Evolutionary conservation across 495 filamentous ascomycete species (phyloP).

Genomic region (Lasiosphaeria miniovina): DNA sequence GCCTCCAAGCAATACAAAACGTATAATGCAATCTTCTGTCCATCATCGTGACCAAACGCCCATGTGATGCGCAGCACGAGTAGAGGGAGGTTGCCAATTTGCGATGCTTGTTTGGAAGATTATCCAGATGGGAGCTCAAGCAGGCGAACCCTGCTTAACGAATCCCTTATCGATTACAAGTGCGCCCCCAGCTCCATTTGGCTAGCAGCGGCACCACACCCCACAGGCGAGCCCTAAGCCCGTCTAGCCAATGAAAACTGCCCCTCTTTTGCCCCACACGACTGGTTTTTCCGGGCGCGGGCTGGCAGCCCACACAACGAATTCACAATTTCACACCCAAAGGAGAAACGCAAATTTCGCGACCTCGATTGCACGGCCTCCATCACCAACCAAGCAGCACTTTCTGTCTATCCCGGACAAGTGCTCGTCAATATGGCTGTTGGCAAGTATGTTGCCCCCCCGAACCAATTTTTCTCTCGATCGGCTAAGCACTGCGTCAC

Average conservation of each 20-base stretch:
- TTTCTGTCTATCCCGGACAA: slow-evolving; percentile 26
- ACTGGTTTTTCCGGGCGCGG: slow-evolving; percentile 30
- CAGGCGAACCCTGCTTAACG: too few relatives aligned
- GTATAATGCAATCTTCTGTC: too few relatives aligned
- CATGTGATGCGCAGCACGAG: too few relatives aligned
- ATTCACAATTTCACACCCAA: slow-evolving; percentile 34
- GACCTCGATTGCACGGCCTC: slow-evolving; percentile 34
- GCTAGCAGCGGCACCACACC: neutral
- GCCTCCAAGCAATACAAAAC: too few relatives aligned
- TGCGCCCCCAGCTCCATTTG: neutral
- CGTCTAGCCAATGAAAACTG: slow-evolving; percentile 25
- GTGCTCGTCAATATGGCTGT: slow-evolving; percentile 79
- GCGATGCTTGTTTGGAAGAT: too few relatives aligned
- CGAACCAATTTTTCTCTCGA: neutral
- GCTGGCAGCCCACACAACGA: slow-evolving; percentile 34
- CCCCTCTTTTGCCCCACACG: slow-evolving; percentile 24
- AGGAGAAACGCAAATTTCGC: slow-evolving; percentile 35
- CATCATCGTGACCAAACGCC: too few relatives aligned
- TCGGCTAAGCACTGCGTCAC: neutral
- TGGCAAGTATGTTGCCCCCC: slow-evolving; percentile 68
- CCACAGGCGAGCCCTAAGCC: slow-evolving; percentile 29
- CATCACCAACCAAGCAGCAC: slow-evolving; percentile 37
- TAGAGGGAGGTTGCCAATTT: too few relatives aligned
- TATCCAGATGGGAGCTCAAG: too few relatives aligned
- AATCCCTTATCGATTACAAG: neutral